These are phyloP conservation scores for Kewa caespitosa DNA, from an alignment of 179 eudicot genomes.

Conservation along the genomic window DNA sequence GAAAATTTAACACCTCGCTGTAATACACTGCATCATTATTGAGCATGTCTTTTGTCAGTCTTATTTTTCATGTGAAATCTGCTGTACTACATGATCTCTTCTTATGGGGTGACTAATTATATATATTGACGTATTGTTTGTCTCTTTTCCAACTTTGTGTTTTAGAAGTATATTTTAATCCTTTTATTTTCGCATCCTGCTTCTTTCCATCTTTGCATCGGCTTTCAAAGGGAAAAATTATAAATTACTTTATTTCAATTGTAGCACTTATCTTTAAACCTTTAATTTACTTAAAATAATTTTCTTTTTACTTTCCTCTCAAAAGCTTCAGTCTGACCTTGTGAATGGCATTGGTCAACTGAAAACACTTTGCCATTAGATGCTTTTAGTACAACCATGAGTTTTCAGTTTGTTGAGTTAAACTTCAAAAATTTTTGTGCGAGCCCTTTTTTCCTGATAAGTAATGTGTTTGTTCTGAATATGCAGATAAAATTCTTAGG, in stretches of 20 bases:
- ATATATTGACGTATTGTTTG: neutral
- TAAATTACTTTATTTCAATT: neutral
- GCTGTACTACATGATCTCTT: neutral
- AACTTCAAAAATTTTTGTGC: neutral
- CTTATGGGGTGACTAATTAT: neutral
- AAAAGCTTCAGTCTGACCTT: neutral
- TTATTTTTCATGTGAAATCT: slow-evolving; percentile 18
- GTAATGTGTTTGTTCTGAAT: slow-evolving; percentile 12
- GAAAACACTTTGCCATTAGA: neutral
- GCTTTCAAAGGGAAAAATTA: neutral
- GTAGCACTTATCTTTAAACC: no score
- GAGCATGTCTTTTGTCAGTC: slow-evolving; percentile 22
- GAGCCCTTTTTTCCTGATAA: slow-evolving; percentile 11
- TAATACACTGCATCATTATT: slow-evolving; percentile 41
- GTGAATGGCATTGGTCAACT: neutral
- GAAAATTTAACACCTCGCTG: slow-evolving; percentile 78
- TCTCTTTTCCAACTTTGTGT: slow-evolving; percentile 1
- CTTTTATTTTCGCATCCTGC: neutral
- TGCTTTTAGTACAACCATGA: slow-evolving; percentile 3
- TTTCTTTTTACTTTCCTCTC: neutral
- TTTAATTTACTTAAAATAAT: neutral
- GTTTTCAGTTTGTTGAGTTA: neutral
- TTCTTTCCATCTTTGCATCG: neutral
- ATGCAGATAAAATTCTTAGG: slow-evolving; percentile 59
- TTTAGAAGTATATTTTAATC: neutral